phyloP scores from a whole-genome alignment of 208 protist genomes.

The Eutreptiella sp. region DNA sequence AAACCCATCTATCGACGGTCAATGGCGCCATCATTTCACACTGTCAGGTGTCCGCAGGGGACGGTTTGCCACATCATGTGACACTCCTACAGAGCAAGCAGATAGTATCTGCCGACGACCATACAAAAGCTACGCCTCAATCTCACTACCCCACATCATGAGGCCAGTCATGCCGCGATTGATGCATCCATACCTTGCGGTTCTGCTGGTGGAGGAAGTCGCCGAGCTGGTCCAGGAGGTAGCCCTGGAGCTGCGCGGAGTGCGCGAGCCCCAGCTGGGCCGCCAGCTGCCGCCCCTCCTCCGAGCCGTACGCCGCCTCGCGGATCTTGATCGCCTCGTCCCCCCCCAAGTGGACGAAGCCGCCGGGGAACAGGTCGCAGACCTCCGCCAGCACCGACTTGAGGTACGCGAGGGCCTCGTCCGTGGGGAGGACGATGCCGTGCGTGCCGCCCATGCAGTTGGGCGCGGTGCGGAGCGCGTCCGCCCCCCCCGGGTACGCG shows the following conservation, averaged over 20 bases:
- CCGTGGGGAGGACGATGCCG: neutral
- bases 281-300: neutral
- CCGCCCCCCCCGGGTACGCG: neutral
- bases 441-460: neutral
- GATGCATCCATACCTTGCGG: no score
- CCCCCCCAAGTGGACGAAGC: constrained; percentile 1
- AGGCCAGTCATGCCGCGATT: no score
- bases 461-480: neutral
- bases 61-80: no score
- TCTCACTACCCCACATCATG: no score
- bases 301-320: neutral
- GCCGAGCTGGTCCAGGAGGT: neutral
- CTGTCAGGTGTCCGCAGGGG: no score
- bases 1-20: no score
- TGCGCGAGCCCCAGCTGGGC: neutral
- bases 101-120: no score
- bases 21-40: no score
- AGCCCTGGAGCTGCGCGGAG: neutral
- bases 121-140: no score
- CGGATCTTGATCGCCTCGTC: neutral
- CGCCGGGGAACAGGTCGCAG: neutral
- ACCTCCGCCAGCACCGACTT: neutral
- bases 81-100: no score
- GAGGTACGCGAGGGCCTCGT: constrained; percentile 4
- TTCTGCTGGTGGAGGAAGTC: neutral